These are phyloP conservation scores for Delonix regia DNA, from an alignment of 306 rosid genomes.

Conservation along the genomic window DNA sequence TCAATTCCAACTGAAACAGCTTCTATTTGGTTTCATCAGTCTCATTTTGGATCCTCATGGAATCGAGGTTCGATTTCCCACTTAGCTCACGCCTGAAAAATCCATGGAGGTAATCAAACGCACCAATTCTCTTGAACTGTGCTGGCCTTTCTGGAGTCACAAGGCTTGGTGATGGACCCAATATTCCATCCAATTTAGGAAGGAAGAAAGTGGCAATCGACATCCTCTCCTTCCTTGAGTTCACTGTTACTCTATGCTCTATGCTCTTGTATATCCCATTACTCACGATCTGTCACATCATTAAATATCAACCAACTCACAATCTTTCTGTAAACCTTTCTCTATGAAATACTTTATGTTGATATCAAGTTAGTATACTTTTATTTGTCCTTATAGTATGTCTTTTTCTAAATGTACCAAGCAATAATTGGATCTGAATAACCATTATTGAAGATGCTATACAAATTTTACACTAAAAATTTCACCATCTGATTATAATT, in stretches of 20 bases:
- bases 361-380: too few relatives aligned
- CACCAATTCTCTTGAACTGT: slow-evolving; percentile 37
- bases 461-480: too few relatives aligned
- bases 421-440: too few relatives aligned
- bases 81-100: slow-evolving; percentile 19
- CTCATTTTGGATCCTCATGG: slow-evolving; percentile 28
- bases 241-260: background rate
- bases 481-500: too few relatives aligned
- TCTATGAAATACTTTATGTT: too few relatives aligned
- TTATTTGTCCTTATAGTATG: too few relatives aligned
- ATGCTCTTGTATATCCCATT: background rate
- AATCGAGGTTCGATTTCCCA: slow-evolving; percentile 43
- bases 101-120: slow-evolving; percentile 26
- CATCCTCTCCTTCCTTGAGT: slow-evolving; percentile 7
- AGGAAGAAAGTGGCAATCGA: slow-evolving; percentile 44
- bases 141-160: slow-evolving; percentile 37
- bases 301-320: background rate
- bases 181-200: slow-evolving; percentile 28
- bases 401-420: too few relatives aligned
- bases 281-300: background rate
- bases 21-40: background rate
- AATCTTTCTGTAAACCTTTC: too few relatives aligned
- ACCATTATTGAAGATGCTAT: too few relatives aligned
- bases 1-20: too few relatives aligned
- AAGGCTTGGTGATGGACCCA: slow-evolving; percentile 49